A percentile compares a stretch with the other conserved stretches of the same genome.
phyloP scores from a whole-genome alignment of 176 grass and related monocot genomes.

The Raddia guianensis region DNA sequence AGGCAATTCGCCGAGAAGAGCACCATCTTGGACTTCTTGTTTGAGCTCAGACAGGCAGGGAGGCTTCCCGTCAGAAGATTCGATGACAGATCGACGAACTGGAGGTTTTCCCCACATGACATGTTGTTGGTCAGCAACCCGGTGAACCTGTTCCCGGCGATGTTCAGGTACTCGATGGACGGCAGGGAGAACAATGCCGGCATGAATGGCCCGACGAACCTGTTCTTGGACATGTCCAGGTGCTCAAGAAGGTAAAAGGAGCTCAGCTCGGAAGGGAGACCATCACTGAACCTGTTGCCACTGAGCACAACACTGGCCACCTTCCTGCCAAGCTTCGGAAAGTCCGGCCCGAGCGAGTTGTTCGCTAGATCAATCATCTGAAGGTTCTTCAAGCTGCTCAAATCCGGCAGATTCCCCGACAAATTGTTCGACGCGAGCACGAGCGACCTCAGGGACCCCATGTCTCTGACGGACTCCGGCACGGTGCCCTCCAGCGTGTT shows the following conservation, averaged over 20 bases:
- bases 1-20: constrained; percentile 70
- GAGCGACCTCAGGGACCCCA: constrained; percentile 58
- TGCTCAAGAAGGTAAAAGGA: constrained; percentile 71
- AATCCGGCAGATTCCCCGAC: constrained; percentile 66
- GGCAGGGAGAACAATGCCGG: constrained; percentile 66
- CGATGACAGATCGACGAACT: constrained; percentile 68
- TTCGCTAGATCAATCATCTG: constrained; percentile 84
- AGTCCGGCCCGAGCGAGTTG: constrained; percentile 82
- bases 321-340: constrained; percentile 76
- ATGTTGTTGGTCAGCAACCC: constrained; percentile 71
- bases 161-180: constrained; percentile 67
- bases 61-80: constrained; percentile 90
- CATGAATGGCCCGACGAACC: constrained; percentile 75
- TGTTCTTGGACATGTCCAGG: constrained; percentile 81
- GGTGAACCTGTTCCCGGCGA: constrained; percentile 80
- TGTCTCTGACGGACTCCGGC: constrained; percentile 59
- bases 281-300: constrained; percentile 68
- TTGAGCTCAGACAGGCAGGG: constrained; percentile 57
- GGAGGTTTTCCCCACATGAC: constrained; percentile 72
- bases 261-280: constrained; percentile 58
- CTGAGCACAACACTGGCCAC: constrained; percentile 66
- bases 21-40: constrained; percentile 41
- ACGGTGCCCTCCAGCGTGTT: constrained; percentile 63
- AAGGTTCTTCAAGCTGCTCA: constrained; percentile 64
- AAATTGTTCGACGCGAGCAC: constrained; percentile 80